Percentiles rank a stretch among this genome's conserved stretches.
These are phyloP conservation scores for Teratosphaeria nubilosa DNA, from an alignment of 2,329 filamentous ascomycete species.

Conservation along the genomic window DNA sequence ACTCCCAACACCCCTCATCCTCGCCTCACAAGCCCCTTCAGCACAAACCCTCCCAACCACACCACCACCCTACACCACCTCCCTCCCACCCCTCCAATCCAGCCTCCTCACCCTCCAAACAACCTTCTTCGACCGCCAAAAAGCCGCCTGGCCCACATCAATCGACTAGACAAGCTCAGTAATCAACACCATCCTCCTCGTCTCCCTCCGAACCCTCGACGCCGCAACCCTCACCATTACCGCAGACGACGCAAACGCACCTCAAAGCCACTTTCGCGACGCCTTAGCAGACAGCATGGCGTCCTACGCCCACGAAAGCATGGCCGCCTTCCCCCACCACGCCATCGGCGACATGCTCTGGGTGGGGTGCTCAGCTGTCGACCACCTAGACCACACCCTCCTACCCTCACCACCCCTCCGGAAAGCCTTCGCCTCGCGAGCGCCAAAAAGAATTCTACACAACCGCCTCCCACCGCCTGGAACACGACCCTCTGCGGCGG, in stretches of 20 bases:
- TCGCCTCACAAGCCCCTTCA: no score
- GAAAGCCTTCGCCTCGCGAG: constrained; percentile 72
- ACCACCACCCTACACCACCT: not conserved
- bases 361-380: constrained; percentile 81
- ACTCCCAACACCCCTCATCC: no score
- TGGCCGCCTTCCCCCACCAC: constrained; percentile 61
- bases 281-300: constrained; percentile 69
- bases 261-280: constrained; percentile 67
- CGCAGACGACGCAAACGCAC: not conserved
- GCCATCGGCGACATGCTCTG: constrained; percentile 93
- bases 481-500: constrained; percentile 69
- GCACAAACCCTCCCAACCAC: not conserved
- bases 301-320: constrained; percentile 82
- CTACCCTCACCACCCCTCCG: constrained; percentile 41
- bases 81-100: constrained; percentile 17
- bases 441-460: constrained; percentile 78
- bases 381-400: no score
- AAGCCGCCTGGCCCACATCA: constrained; percentile 71
- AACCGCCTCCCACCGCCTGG: constrained; percentile 68
- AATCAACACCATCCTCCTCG: constrained; percentile 67
- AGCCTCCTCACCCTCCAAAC: constrained; percentile 67
- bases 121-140: constrained; percentile 64
- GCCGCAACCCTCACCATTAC: constrained; percentile 33
- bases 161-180: constrained; percentile 95
- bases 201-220: constrained; percentile 39